Evolutionary conservation across 768 basidiomycete genomes (phyloP), one percentile per base, ranked within the genome.

Genomic region (Chiua virens): DNA sequence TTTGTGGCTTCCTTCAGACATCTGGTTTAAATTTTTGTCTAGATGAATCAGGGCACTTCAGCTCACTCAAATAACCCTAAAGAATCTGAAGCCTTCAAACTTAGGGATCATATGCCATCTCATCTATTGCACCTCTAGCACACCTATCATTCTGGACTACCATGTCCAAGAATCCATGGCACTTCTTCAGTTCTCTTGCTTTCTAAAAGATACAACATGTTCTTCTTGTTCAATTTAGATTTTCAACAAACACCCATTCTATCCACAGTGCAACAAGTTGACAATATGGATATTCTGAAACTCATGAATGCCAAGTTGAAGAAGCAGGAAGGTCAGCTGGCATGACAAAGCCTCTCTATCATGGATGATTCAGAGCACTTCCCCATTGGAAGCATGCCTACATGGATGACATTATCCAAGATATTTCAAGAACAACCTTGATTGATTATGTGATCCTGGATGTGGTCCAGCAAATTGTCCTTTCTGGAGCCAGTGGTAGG

Each of bases 81-180:
- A 52, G 14, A 1, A 14, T 5, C 7, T 41, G 0, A 18, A 45
- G 1, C 52, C 58, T 17, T 34, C 47, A 0, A 57, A 59, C 37
- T 11, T 59, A 8, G 49, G 49, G 13, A 23, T 59, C 1, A 17
- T 58, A 0, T 47, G 43, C 8, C 46, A 57, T 17, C 28, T 59
- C 2, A 35, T 59, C 25, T 35, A 15, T 2, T 47, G 40, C 13
- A 51, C 42, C 8, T 44, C 32, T 5, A 45, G 45, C 3, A 59
- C 56, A 1, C 49, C 49, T 1, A 54, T 57, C 21, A 47, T 58
- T 35, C 28, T 48, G 18, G 54, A 56, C 15, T 45, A 22, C 18
- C 55, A 59, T 51, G 43, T 57, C 1, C 3, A 25, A 1, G 46
- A 59, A 37, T 58, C 57, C 9, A 48, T 58, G 28, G 42, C 50